phyloP scores from a whole-genome alignment of 78 protist genomes.

The Parvularia atlantis region DNA sequence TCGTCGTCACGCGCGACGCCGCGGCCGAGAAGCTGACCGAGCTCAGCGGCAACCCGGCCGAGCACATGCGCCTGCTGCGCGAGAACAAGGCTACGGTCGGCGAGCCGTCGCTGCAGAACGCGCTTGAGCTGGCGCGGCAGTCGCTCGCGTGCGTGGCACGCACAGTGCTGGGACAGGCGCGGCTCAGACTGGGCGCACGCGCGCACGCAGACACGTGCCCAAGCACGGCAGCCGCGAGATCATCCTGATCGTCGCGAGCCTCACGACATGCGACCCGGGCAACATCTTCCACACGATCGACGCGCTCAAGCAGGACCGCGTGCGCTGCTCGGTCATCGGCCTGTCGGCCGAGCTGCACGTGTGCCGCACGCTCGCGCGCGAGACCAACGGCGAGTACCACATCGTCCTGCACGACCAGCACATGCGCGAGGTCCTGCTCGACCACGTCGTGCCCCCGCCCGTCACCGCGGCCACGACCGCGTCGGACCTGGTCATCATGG shows the following conservation, averaged over 20 bases:
- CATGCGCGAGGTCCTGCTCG: constrained; percentile 27
- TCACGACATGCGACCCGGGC: constrained; percentile 68
- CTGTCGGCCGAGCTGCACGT: constrained; percentile 50
- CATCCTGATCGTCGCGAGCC: constrained; percentile 24
- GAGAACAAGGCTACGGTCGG: constrained; percentile 36
- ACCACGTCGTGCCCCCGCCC: constrained; percentile 55
- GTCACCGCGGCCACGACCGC: constrained; percentile 19
- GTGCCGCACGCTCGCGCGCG: constrained; percentile 16
- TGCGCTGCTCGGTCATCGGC: constrained; percentile 47
- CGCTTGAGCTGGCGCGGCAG: constrained; percentile 44
- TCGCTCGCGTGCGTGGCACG: constrained; percentile 21
- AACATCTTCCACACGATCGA: constrained; percentile 38
- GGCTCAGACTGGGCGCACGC: not conserved
- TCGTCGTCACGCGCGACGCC: constrained; percentile 44
- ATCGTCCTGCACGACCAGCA: constrained; percentile 34
- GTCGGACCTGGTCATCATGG: constrained; percentile 46
- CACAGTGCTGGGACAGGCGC: not conserved
- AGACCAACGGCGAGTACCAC: constrained; percentile 42
- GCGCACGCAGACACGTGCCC: constrained; percentile 19
- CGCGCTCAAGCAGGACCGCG: too few species aligned
- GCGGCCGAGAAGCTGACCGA: constrained; percentile 54
- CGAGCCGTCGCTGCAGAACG: constrained; percentile 66
- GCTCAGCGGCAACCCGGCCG: constrained; percentile 27
- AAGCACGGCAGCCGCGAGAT: constrained; percentile 52
- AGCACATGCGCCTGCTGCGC: not conserved